phyloP scores from a whole-genome alignment of 345 rosid genomes.

The Eucalyptus cloeziana region DNA sequence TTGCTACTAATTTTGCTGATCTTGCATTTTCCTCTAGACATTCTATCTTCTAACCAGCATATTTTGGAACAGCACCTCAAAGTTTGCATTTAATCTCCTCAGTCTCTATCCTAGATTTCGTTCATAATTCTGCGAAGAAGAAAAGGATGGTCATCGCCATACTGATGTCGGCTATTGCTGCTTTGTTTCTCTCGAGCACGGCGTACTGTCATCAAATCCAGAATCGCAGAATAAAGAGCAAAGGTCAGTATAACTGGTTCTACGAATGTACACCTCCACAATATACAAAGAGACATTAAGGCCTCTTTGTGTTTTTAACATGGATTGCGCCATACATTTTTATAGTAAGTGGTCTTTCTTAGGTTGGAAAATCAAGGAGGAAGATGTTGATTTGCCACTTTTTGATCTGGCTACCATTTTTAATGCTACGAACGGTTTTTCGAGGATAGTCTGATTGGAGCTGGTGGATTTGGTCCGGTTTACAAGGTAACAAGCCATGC shows the following conservation, averaged over 20 bases:
- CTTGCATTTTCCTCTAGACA: not conserved
- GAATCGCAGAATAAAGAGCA: not conserved
- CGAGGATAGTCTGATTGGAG: no score
- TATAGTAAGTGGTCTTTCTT: no score
- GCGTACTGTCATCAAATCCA: not conserved
- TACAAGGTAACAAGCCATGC: no score
- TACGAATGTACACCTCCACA: not conserved
- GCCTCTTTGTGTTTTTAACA: no score
- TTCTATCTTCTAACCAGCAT: not conserved
- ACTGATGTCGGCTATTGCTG: not conserved
- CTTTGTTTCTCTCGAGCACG: not conserved
- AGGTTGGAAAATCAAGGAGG: no score
- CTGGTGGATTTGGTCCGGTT: no score
- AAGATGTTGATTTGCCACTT: no score
- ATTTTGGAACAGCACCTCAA: no score
- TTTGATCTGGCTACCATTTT: no score
- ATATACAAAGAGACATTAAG: no score
- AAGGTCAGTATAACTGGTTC: not conserved
- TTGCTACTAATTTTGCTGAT: not conserved
- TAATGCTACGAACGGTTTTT: no score
- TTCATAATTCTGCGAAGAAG: not conserved
- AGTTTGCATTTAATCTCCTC: not conserved
- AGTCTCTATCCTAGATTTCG: not conserved
- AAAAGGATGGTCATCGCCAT: not conserved
- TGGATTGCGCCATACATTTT: no score